Evolutionary conservation across 2,329 filamentous ascomycete genomes (phyloP).

Genomic region (Mollisia scopiformis): DNA sequence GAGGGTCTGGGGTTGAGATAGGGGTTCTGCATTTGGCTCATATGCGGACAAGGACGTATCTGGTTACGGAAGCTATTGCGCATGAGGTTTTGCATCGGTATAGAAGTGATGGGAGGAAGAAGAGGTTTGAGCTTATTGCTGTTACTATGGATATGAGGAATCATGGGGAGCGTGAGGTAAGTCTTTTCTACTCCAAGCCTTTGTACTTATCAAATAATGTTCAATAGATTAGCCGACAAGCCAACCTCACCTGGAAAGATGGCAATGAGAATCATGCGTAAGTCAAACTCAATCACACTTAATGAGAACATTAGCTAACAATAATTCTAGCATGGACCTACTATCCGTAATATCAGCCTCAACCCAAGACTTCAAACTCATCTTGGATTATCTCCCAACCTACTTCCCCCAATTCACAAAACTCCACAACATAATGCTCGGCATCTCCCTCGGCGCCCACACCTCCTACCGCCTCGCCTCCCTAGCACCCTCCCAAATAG

Average conservation of each 20-base stretch:
- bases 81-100: conserved; percentile 25
- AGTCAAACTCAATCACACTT: not conserved
- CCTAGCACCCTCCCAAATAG: conserved; percentile 8
- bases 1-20: conserved; percentile 13
- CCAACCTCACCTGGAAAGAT: conserved; percentile 24
- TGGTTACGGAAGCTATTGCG: conserved; percentile 26
- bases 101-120: conserved; percentile 15
- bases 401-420: conserved; percentile 23
- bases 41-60: conserved; percentile 21
- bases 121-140: conserved; percentile 21
- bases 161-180: conserved; percentile 23
- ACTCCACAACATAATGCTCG: conserved; percentile 22
- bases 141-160: conserved; percentile 28
- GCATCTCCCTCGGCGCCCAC: conserved; percentile 22
- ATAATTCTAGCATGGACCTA: conserved; percentile 24
- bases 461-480: conserved; percentile 13
- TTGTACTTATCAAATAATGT: not conserved
- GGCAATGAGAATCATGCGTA: conserved; percentile 24
- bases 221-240: not conserved
- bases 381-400: conserved; percentile 20
- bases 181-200: not conserved
- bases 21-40: conserved; percentile 25
- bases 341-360: conserved; percentile 20
- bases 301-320: no score
- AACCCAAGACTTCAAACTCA: conserved; percentile 25